phyloP scores from a whole-genome alignment of 768 basidiomycete species.

The Lentinula sp. region DNA sequence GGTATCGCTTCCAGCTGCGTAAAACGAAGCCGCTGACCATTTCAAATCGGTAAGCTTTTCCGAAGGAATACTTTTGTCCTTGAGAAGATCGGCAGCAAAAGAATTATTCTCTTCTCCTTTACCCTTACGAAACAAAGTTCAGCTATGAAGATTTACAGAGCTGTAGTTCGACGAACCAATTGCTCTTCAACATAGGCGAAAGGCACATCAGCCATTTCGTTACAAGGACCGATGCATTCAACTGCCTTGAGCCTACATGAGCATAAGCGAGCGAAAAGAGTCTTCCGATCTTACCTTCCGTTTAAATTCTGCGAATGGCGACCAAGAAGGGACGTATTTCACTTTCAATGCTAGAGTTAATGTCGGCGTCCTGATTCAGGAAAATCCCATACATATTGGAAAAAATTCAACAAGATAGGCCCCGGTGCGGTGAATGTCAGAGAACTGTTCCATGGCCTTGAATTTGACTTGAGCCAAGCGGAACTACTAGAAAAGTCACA shows the following conservation, averaged over 20 bases:
- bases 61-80: conserved; percentile 3
- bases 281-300: conserved; percentile 16
- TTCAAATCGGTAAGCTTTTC: conserved; percentile 15
- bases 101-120: conserved; percentile 4
- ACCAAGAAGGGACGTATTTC: conserved; percentile 27
- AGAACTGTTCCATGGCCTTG: conserved; percentile 2
- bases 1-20: conserved; percentile 5
- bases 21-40: conserved; percentile 16
- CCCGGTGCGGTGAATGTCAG: conserved; percentile 1
- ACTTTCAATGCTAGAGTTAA: conserved; percentile 13
- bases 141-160: background rate
- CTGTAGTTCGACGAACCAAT: conserved; percentile 15
- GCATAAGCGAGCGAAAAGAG: background rate
- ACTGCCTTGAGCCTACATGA: background rate
- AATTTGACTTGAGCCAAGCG: background rate
- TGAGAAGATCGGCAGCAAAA: conserved; percentile 12
- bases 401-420: conserved; percentile 7
- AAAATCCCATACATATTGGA: conserved; percentile 5
- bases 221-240: conserved; percentile 1
- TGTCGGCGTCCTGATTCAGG: background rate
- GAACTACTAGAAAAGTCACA: too few species aligned
- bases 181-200: conserved; percentile 25
- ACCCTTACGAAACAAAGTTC: background rate
- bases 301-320: conserved; percentile 29
- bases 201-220: conserved; percentile 27